phyloP scores from a whole-genome alignment of 2,329 filamentous ascomycete genomes.

The Parasarocladium wereldwijsianum region DNA sequence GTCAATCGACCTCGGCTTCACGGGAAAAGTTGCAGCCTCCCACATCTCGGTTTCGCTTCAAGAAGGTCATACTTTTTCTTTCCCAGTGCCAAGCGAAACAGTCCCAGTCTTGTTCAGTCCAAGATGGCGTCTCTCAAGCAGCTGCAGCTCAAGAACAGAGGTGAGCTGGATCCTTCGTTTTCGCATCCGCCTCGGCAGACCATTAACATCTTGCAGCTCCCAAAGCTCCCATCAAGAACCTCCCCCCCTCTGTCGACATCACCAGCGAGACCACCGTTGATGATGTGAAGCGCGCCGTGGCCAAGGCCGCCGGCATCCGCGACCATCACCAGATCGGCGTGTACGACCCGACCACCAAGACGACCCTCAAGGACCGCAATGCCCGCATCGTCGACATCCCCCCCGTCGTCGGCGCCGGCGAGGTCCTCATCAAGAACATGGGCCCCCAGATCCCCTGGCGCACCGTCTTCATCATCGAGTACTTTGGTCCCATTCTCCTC shows the following conservation, averaged over 20 bases:
- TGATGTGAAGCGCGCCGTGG: slow-evolving; percentile 41
- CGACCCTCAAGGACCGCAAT: slow-evolving; percentile 48
- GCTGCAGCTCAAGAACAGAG: slow-evolving; percentile 25
- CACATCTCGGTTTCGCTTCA: no score
- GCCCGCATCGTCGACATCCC: slow-evolving; percentile 34
- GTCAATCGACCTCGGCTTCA: no score
- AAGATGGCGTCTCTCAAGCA: slow-evolving; percentile 19
- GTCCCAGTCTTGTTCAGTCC: no score
- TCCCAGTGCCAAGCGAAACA: no score
- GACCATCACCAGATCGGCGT: slow-evolving; percentile 50
- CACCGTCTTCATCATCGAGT: slow-evolving; percentile 91
- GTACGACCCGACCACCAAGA: slow-evolving; percentile 44
- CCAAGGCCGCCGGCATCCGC: slow-evolving; percentile 31
- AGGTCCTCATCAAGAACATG: slow-evolving; percentile 82
- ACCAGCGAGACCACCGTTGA: slow-evolving; percentile 39
- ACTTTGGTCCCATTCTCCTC: slow-evolving; percentile 80
- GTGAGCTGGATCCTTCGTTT: slow-evolving; percentile 4
- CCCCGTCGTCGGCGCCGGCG: slow-evolving; percentile 30
- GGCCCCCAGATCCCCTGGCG: slow-evolving; percentile 85
- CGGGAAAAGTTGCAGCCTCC: no score
- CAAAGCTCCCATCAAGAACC: slow-evolving; percentile 35
- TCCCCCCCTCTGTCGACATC: slow-evolving; percentile 36
- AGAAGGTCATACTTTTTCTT: no score
- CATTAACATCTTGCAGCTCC: slow-evolving; percentile 20
- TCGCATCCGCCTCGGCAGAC: no score